Evolutionary conservation across 345 rosid species (phyloP).

Genomic region (Fremontodendron californicum): DNA sequence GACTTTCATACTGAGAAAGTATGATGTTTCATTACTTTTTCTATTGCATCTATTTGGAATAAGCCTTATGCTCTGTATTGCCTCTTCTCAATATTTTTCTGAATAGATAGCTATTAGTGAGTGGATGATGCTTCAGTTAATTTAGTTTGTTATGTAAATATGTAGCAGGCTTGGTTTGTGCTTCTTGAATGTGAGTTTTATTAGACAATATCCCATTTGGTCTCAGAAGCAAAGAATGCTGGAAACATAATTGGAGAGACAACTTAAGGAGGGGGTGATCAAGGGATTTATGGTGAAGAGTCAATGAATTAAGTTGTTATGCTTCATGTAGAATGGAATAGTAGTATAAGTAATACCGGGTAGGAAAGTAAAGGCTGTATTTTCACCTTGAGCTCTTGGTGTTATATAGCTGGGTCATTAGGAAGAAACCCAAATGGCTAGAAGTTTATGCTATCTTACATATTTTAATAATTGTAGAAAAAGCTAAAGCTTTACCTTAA

Average conservation of each 20-base stretch:
- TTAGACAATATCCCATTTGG: background rate
- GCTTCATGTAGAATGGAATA: background rate
- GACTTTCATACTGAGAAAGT: conserved; percentile 11
- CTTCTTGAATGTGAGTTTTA: background rate
- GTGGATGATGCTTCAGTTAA: background rate
- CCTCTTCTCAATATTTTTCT: background rate
- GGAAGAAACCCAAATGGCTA: background rate
- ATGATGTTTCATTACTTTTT: conserved; percentile 3
- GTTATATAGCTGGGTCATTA: background rate
- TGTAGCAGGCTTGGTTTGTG: background rate
- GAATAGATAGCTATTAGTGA: background rate
- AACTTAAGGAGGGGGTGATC: background rate
- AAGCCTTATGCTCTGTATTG: background rate
- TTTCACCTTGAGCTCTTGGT: background rate
- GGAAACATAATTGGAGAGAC: background rate
- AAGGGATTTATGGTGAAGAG: background rate
- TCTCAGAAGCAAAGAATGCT: background rate
- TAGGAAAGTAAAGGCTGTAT: background rate
- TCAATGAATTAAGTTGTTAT: background rate
- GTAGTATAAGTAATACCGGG: background rate
- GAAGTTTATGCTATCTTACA: background rate
- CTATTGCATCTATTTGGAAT: background rate
- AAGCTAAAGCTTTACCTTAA: background rate
- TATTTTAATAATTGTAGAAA: background rate
- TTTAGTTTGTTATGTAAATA: background rate